Conservation (phyloP, 179 eudicot genomes). For the Carnegiea gigantea region DNA sequence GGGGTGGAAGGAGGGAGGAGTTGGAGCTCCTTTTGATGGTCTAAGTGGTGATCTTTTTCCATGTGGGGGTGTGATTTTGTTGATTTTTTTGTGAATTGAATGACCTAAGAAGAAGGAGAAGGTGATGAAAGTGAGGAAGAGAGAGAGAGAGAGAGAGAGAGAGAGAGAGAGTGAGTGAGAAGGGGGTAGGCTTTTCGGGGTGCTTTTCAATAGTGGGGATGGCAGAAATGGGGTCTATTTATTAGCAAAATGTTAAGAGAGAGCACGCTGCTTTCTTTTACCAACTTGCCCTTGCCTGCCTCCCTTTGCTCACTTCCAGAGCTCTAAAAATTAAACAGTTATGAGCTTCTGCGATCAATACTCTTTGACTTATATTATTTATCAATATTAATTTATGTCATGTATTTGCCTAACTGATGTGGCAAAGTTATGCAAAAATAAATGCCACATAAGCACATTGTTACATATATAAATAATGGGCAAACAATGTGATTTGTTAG, state of each 20-base stretch:
- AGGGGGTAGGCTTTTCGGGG: background rate
- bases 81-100: background rate
- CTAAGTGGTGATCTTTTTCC: constrained; percentile 49
- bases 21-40: constrained; percentile 62
- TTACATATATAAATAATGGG: too few relatives aligned
- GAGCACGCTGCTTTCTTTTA: constrained; percentile 24
- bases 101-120: constrained; percentile 9
- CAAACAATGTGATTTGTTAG: too few relatives aligned
- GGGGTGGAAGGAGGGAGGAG: constrained; percentile 59
- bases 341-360: too few relatives aligned
- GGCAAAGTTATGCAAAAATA: too few relatives aligned
- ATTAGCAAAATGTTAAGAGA: constrained; percentile 18
- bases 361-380: too few relatives aligned
- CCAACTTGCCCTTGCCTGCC: constrained; percentile 14
- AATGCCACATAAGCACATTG: too few relatives aligned
- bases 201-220: constrained; percentile 24
- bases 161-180: constrained; percentile 2
- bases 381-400: too few relatives aligned
- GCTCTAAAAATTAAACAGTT: too few relatives aligned
- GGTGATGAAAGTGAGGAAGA: constrained; percentile 4
- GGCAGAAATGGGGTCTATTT: constrained; percentile 36
- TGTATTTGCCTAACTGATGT: too few relatives aligned
- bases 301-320: background rate
- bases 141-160: constrained; percentile 5
- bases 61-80: constrained; percentile 31